Conservation (phyloP, 2,329 filamentous ascomycete species). For the Ilyonectria mors-panacis region DNA sequence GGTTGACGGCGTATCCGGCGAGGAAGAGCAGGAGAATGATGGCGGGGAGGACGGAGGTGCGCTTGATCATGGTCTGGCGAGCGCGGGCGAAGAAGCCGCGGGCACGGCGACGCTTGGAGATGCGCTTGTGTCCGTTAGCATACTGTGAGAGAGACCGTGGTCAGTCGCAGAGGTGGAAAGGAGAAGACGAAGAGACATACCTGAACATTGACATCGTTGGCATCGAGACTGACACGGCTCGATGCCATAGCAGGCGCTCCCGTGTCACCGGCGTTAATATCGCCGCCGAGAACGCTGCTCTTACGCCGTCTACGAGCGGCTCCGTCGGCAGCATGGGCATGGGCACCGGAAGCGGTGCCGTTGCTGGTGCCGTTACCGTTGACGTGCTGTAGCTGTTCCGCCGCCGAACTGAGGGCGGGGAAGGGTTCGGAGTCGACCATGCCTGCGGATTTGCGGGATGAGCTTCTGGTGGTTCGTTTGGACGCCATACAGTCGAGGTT, state of each 20-base stretch:
- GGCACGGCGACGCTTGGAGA: slow-evolving; percentile 70
- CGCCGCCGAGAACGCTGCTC: slow-evolving; percentile 68
- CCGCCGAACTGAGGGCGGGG: slow-evolving; percentile 66
- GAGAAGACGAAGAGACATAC: slow-evolving; percentile 28
- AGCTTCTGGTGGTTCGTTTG: slow-evolving; percentile 15
- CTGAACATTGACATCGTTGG: slow-evolving; percentile 38
- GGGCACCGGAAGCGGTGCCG: slow-evolving; percentile 33
- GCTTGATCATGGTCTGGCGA: slow-evolving; percentile 71
- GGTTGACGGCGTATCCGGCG: slow-evolving; percentile 80
- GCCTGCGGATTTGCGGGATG: slow-evolving; percentile 25
- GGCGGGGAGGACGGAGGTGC: slow-evolving; percentile 77
- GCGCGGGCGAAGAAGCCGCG: slow-evolving; percentile 63
- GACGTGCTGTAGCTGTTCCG: slow-evolving; percentile 63
- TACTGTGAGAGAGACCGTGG: slow-evolving; percentile 33
- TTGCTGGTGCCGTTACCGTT: slow-evolving; percentile 45
- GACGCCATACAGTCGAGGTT: slow-evolving; percentile 16
- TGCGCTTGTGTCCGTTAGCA: slow-evolving; percentile 55
- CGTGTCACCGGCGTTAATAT: slow-evolving; percentile 69
- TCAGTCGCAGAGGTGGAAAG: slow-evolving; percentile 28
- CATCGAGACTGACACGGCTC: slow-evolving; percentile 62
- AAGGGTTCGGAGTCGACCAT: slow-evolving; percentile 69
- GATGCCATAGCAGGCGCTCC: slow-evolving; percentile 69
- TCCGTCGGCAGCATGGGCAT: slow-evolving; percentile 52
- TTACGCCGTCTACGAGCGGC: slow-evolving; percentile 66
- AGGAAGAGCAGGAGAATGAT: slow-evolving; percentile 76